Evolutionary conservation across 441 rosid species (phyloP), one percentile per base, ranked within the genome.

Genomic region (Croton laevigatus): DNA sequence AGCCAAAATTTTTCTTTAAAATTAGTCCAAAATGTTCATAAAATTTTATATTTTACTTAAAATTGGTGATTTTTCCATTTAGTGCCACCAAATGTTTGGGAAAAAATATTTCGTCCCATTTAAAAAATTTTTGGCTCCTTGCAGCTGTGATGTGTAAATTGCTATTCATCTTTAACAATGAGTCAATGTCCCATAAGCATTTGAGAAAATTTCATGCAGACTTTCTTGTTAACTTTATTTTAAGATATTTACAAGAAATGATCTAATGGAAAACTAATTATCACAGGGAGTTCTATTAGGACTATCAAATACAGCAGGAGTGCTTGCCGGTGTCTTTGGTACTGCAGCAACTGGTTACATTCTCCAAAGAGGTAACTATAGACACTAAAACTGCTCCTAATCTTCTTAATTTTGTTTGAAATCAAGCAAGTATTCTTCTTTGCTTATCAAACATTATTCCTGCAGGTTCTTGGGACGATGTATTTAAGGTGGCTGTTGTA

Each of bases 301-400:
- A 68, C 85, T 94, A 68, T 94, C 98, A 60, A 94, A 94, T 81
- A 94, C 98, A 42, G 98, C 99, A 20, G 98, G 98, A 66, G 99
- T 94, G 73, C 93, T 94, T 20, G 99, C 98, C 8, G 98, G 98
- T 77, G 98, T 94, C 69, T 88, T 94, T 73, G 99, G 99, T 74
- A 94, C 99, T 59, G 99, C 98, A 37, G 96, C 94, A 46, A 94
- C 98, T 11, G 98, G 99, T 59, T 92, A 89, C 81, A 94, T 94
- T 66, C 97, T 94, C 72, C 98, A 94, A 81, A 83, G 86, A 81
- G 99, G 99, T 94, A 70, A 62, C 62, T 13, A 27, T 5, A 34
- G 34, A 36, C 59, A 34, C n/a, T 27, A 0, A 3, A 44, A 68
- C 16, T n/a, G 22, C 19, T 22, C 70, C 22, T 36, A 2, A 20